Evolutionary conservation across 768 basidiomycete species (phyloP), one percentile per base, ranked within the genome.

Genomic region (Crucibulum laeve): DNA sequence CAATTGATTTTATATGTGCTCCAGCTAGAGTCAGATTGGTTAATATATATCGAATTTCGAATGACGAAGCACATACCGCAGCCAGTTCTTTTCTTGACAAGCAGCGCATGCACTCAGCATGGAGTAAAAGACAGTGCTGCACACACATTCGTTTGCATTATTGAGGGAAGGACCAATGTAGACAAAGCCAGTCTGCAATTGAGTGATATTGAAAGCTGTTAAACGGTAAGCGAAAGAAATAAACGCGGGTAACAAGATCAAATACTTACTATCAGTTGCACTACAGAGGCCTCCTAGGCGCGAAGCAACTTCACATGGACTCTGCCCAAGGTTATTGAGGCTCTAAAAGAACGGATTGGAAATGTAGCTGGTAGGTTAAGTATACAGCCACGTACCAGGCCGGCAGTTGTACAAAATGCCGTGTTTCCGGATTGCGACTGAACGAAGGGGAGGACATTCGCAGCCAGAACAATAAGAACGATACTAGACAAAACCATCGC

Each of bases 81-180:
- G 22, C 44, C 60, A 66, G 5, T 55, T 35, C 13, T 56, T 59
- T 22, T 47, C 56, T 53, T 80, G 79, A 51, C 79, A 80, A 8
- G 55, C 51, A 3, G 70, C 65, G 51, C 79, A 80, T n/a, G 76
- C 74, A 41, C 68, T 69, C 44, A 76, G 50, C 50, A 77, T 50
- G n/a, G 71, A 70, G 56, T 79, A 80, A 36, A 71, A 70, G 8
- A 79, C 73, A 0, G 75, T 67, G 50, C 70, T 77, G 56, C 77
- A 79, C 48, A 57, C 57, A 53, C 79, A 79, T n/a, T 47, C n/a
- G 41, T 70, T 74, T 13, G 60, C 67, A 18, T 56, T 47, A 5
- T 36, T 46, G 23, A 44, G 10, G 14, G 55, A 54, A 5, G 75
- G 74, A 1, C 71, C 69, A 36, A 60, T 48, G 49, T 74, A 76